Conservation (phyloP, 2,329 filamentous ascomycete species). For the Neonectria magnoliae region DNA sequence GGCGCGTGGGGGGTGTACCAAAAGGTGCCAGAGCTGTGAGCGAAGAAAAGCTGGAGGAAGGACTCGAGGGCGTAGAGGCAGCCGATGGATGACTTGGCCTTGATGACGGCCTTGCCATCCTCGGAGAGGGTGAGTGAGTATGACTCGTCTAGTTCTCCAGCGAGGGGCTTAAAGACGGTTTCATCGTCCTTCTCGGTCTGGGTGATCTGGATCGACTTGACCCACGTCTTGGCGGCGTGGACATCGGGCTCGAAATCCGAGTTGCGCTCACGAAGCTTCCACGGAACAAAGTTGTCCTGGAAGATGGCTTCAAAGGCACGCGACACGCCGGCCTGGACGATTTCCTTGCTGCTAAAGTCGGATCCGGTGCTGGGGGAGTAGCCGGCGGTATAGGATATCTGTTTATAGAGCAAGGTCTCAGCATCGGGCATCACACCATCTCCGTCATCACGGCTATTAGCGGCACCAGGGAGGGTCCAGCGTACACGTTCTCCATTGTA, state of each 20-base stretch:
- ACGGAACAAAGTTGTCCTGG: slow-evolving; percentile 75
- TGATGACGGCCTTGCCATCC: slow-evolving; percentile 69
- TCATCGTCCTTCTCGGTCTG: slow-evolving; percentile 66
- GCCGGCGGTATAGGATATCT: slow-evolving; percentile 61
- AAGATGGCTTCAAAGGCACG: slow-evolving; percentile 73
- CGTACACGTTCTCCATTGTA: slow-evolving; percentile 69
- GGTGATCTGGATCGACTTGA: slow-evolving; percentile 70
- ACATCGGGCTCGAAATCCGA: slow-evolving; percentile 71
- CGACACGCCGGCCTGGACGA: slow-evolving; percentile 66
- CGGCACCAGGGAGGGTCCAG: slow-evolving; percentile 49
- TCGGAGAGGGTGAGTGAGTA: slow-evolving; percentile 72
- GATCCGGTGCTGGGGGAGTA: slow-evolving; percentile 53
- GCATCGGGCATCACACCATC: slow-evolving; percentile 32
- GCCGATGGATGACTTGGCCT: slow-evolving; percentile 73
- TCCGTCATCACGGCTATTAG: slow-evolving; percentile 25
- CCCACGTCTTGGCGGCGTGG: slow-evolving; percentile 53
- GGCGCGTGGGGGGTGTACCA: slow-evolving; percentile 79
- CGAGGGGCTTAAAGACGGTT: slow-evolving; percentile 67
- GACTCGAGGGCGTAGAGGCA: slow-evolving; percentile 78
- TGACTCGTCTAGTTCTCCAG: slow-evolving; percentile 76
- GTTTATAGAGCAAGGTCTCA: slow-evolving; percentile 48
- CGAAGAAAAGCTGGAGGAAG: slow-evolving; percentile 82
- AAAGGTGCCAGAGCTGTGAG: slow-evolving; percentile 66
- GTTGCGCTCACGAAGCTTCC: slow-evolving; percentile 77
- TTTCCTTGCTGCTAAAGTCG: slow-evolving; percentile 59